A percentile compares a stretch with the other conserved stretches of the same genome.
These are phyloP conservation scores for Micractinium conductrix DNA, from an alignment of 139 green algal genomes.

Conservation along the genomic window DNA sequence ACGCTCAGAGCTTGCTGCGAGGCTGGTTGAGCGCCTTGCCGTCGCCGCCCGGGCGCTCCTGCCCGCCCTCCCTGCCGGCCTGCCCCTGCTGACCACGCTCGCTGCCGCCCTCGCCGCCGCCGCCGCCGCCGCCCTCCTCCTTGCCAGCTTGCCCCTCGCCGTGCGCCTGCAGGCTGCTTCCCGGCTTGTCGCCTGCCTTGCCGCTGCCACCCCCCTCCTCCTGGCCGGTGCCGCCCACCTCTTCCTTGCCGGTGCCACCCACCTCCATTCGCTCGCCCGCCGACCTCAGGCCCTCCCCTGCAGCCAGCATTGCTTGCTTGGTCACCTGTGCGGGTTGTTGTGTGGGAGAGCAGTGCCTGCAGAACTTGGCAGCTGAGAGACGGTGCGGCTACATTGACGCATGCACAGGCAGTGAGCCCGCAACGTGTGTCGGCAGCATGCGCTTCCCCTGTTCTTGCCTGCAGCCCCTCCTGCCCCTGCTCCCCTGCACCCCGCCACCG, in stretches of 20 bases:
- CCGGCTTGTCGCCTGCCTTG: background rate
- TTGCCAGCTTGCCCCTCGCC: background rate
- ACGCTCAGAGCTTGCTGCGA: too few relatives aligned
- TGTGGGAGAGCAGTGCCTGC: too few relatives aligned
- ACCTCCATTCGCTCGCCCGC: background rate
- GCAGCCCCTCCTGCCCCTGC: too few relatives aligned
- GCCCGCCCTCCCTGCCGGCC: background rate
- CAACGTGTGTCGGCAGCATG: too few relatives aligned
- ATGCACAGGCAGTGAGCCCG: background rate
- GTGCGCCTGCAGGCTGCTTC: too few relatives aligned
- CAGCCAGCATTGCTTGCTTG: slow-evolving; percentile 5
- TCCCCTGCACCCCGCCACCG: too few relatives aligned
- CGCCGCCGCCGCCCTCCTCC: background rate
- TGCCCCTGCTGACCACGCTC: background rate
- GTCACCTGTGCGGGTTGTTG: slow-evolving; percentile 5
- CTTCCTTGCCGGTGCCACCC: background rate
- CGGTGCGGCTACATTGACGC: too few relatives aligned
- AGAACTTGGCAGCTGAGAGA: too few relatives aligned
- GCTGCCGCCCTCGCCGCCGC: background rate
- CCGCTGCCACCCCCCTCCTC: background rate
- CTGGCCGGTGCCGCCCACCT: background rate
- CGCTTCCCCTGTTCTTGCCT: background rate
- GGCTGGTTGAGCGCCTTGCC: too few relatives aligned
- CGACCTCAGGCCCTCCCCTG: background rate
- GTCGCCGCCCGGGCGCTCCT: too few relatives aligned